Percentiles rank a stretch among this genome's conserved stretches.
Evolutionary conservation across 345 rosid species (phyloP).

Genomic region (Citrus australasica): DNA sequence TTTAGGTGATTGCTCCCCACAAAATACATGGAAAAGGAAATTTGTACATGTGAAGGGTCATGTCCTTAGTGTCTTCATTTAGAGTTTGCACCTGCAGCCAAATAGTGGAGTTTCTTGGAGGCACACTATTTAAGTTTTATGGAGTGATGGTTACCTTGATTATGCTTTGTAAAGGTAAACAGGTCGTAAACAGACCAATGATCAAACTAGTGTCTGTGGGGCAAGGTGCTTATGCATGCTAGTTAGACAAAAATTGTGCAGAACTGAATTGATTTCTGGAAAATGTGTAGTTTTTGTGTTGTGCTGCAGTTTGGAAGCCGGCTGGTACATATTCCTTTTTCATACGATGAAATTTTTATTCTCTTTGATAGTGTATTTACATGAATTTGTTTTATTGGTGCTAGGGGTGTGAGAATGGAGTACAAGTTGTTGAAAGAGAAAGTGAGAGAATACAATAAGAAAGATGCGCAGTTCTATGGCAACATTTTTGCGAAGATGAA

Average conservation of each 20-base stretch:
- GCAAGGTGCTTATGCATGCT: no score
- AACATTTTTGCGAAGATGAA: constrained; percentile 71
- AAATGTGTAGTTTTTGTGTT: neutral
- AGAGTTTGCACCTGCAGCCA: no score
- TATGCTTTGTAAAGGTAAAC: no score
- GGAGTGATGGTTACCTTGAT: no score
- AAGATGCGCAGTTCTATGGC: constrained; percentile 74
- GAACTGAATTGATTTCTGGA: neutral
- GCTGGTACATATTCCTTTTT: neutral
- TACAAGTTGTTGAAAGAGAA: constrained; percentile 72
- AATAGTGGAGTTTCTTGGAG: no score
- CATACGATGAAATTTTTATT: neutral
- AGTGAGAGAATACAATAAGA: constrained; percentile 74
- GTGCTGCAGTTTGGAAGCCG: neutral
- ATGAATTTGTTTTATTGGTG: neutral
- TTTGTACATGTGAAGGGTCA: no score
- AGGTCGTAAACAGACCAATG: no score
- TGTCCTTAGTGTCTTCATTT: no score
- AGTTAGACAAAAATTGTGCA: neutral
- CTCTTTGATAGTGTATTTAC: neutral
- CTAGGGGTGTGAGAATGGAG: constrained; percentile 83
- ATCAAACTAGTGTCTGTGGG: no score
- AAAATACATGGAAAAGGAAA: no score
- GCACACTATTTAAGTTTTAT: no score
- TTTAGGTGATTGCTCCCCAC: no score